Evolutionary conservation across 2,329 filamentous ascomycete species (phyloP).

Genomic region (Fusarium protoensiforme): DNA sequence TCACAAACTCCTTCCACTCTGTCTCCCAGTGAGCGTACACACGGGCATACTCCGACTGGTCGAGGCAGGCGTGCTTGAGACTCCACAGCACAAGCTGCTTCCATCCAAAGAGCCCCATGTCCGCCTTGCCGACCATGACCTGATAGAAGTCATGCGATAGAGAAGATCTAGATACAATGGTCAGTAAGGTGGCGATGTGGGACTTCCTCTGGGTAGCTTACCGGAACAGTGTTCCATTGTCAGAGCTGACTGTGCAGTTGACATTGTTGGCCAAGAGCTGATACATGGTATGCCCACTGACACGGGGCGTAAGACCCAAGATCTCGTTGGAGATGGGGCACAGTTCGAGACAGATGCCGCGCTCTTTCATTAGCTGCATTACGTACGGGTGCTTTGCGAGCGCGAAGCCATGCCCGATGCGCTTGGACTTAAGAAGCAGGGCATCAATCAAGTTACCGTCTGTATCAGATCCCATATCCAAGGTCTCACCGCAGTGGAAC

Average conservation of each 20-base stretch:
- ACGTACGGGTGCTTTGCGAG: constrained; percentile 73
- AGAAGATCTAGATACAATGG: constrained; percentile 63
- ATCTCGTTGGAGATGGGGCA: constrained; percentile 84
- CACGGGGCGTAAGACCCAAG: constrained; percentile 73
- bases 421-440: constrained; percentile 71
- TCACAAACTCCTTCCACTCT: constrained; percentile 70
- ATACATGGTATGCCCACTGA: constrained; percentile 75
- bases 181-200: background rate
- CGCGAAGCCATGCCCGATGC: constrained; percentile 80
- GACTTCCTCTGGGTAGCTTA: constrained; percentile 47
- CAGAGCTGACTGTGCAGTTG: constrained; percentile 78
- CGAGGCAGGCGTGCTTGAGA: constrained; percentile 68
- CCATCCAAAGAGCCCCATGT: constrained; percentile 77
- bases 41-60: constrained; percentile 51
- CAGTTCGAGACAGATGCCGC: constrained; percentile 77
- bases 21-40: constrained; percentile 59
- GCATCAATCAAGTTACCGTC: constrained; percentile 78
- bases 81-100: constrained; percentile 75
- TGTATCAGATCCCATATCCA: constrained; percentile 71
- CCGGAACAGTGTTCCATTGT: constrained; percentile 80
- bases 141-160: constrained; percentile 84
- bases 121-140: constrained; percentile 73
- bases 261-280: constrained; percentile 76
- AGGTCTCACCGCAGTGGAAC: constrained; percentile 81
- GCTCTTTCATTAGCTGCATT: constrained; percentile 72